Conservation (phyloP, 768 basidiomycete species). For the Lactifluus rugatus region DNA sequence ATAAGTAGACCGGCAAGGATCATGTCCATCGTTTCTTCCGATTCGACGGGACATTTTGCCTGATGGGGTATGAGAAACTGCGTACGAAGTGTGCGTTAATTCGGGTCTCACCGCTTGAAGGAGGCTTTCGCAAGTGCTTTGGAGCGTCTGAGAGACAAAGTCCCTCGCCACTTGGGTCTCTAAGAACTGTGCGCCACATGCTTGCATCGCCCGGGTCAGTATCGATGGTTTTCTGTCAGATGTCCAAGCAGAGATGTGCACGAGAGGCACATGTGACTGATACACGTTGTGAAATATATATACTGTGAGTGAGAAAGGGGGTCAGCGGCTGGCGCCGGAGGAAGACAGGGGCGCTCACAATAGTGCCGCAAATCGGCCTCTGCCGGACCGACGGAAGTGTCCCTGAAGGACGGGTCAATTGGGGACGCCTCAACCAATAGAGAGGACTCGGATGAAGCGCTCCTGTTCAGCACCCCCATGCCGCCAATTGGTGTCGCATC, state of each 20-base stretch:
- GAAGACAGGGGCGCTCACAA: slow-evolving; percentile 28
- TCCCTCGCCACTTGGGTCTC: slow-evolving; percentile 34
- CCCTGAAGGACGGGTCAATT: slow-evolving; percentile 3
- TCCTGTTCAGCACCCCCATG: background rate
- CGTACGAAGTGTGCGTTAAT: background rate
- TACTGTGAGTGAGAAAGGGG: slow-evolving; percentile 25
- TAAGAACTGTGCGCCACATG: slow-evolving; percentile 45
- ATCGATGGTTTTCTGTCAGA: slow-evolving; percentile 36
- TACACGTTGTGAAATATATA: slow-evolving; percentile 44
- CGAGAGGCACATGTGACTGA: slow-evolving; percentile 39
- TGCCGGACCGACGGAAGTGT: slow-evolving; percentile 6
- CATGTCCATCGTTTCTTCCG: slow-evolving; percentile 23
- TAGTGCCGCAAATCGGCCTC: slow-evolving; percentile 35
- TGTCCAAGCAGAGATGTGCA: slow-evolving; percentile 42
- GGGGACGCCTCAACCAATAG: slow-evolving; percentile 9
- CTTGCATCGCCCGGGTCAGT: slow-evolving; percentile 42
- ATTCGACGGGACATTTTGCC: slow-evolving; percentile 11
- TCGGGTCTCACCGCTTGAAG: slow-evolving; percentile 40
- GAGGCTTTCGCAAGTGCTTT: slow-evolving; percentile 35
- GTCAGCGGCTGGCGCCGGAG: slow-evolving; percentile 4
- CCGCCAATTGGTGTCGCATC: background rate
- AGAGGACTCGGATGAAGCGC: slow-evolving; percentile 1
- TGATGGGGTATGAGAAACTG: slow-evolving; percentile 1
- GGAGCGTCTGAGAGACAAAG: slow-evolving; percentile 37
- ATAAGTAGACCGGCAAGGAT: slow-evolving; percentile 37